Base-by-base conservation (phyloP, 139 green algal genomes). In the Mesotaenium endlicherianum region DNA sequence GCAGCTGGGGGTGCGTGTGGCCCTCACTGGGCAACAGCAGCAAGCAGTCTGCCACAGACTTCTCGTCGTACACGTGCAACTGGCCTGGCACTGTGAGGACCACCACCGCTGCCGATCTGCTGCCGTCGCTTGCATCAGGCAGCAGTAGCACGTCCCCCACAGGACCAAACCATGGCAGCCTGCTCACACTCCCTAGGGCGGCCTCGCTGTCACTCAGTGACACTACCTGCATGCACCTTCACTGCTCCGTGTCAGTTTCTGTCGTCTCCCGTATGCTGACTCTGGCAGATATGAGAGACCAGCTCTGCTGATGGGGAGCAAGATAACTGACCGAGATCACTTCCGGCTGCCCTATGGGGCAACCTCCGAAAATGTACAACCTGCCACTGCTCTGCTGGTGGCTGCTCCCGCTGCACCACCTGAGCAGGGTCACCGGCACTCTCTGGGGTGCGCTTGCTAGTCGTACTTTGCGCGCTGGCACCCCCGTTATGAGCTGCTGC, bases 281-380 rank as follows among this genome's bases (percentile, higher is more conserved):
- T n/a, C n/a, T n/a, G n/a, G n/a, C n/a, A n/a, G n/a, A n/a, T n/a
- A n/a, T n/a, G n/a, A n/a, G n/a, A n/a, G n/a, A n/a, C n/a, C n/a
- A n/a, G n/a, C n/a, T n/a, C n/a, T n/a, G n/a, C n/a, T n/a, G n/a
- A n/a, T n/a, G n/a, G n/a, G n/a, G n/a, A n/a, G n/a, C n/a, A n/a
- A n/a, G 5, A 11, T 31, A 75, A 34, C 75, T 82, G 14, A 82
- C 75, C 34, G 57, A 76, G 50, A 82, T 36, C 41, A 42, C n/a
- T 36, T 59, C 75, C 3, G 75, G 75, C 6, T 17, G 26, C 34
- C 75, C 75, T 17, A 82, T 17, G 4, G n/a, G 38, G 38, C 34
- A 41, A 3, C 75, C 75, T 0, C 75, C 75, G 78, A 75, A 82
- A 17, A 82, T 76, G 44, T 82, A 82, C 75, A 82, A n/a, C 50